Percentiles rank a stretch among this genome's conserved stretches.
These are phyloP conservation scores for Calocybe cyanea DNA, from an alignment of 768 basidiomycete species.

Conservation along the genomic window DNA sequence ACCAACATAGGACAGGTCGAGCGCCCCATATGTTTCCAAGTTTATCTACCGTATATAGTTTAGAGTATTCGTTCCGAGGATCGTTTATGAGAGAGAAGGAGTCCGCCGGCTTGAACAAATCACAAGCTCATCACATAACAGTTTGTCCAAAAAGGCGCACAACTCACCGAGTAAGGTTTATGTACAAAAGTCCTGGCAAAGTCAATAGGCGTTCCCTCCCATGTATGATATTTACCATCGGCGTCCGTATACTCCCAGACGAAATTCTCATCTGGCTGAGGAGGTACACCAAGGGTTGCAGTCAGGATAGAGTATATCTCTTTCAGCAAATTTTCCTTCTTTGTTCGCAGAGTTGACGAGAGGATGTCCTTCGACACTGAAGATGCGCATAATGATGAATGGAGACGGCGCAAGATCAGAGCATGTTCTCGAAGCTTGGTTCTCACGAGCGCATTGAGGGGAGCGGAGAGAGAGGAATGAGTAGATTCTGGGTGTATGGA, in stretches of 20 bases:
- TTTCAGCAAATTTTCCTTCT: conserved; percentile 82
- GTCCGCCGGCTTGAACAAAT: conserved; percentile 49
- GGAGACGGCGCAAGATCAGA: conserved; percentile 68
- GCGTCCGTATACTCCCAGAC: conserved; percentile 88
- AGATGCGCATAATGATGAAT: conserved; percentile 47
- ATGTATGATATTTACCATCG: conserved; percentile 67
- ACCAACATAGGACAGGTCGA: conserved; percentile 77
- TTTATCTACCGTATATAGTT: conserved; percentile 87
- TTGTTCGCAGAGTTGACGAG: conserved; percentile 57
- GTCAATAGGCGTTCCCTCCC: conserved; percentile 79
- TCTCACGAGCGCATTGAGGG: conserved; percentile 78
- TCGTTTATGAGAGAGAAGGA: conserved; percentile 95
- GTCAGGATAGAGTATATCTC: conserved; percentile 84
- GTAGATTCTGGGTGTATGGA: conserved; percentile 78
- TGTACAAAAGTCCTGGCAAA: conserved; percentile 69
- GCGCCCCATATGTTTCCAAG: conserved; percentile 93
- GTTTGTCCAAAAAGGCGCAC: background rate
- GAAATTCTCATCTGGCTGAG: conserved; percentile 64
- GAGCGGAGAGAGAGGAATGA: conserved; percentile 70
- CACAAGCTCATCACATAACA: background rate
- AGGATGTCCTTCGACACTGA: conserved; percentile 44
- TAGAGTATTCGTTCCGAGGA: conserved; percentile 79
- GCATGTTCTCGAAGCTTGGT: conserved; percentile 91
- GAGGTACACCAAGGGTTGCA: conserved; percentile 85
- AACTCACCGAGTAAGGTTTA: conserved; percentile 51